These are phyloP conservation scores for Alternaria dauci DNA, from an alignment of 2,329 filamentous ascomycete genomes.

Conservation along the genomic window DNA sequence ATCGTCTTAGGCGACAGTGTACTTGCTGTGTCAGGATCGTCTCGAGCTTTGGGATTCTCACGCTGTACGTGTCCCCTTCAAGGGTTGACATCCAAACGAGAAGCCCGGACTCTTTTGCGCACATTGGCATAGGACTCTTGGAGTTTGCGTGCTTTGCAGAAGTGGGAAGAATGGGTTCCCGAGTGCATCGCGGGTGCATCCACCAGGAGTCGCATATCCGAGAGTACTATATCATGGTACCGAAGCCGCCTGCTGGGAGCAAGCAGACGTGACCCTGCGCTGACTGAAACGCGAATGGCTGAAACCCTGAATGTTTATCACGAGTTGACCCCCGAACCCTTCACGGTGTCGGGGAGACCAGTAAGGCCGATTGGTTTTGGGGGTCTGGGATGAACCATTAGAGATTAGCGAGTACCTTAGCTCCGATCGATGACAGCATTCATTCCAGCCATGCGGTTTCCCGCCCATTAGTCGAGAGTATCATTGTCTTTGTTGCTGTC, in stretches of 20 bases:
- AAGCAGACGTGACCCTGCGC: neutral
- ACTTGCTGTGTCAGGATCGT: neutral
- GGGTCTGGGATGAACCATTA: neutral
- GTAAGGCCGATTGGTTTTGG: conserved; percentile 14
- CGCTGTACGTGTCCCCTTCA: neutral
- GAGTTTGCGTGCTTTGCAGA: too few species aligned
- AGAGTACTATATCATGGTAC: neutral
- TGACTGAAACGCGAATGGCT: neutral
- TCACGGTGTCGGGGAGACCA: neutral
- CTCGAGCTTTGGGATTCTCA: neutral
- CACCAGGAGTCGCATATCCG: neutral
- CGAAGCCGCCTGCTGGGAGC: neutral
- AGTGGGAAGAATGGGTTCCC: neutral
- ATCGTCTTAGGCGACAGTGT: neutral
- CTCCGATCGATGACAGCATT: conserved; percentile 44
- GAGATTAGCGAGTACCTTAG: conserved; percentile 18
- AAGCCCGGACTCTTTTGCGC: too few species aligned
- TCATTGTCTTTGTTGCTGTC: neutral
- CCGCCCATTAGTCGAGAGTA: conserved; percentile 18
- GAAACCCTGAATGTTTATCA: neutral
- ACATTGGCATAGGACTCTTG: too few species aligned
- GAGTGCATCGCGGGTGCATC: neutral
- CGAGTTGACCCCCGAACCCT: neutral
- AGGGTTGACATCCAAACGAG: neutral
- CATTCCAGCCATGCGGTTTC: conserved; percentile 30